Base-by-base conservation (phyloP, 202 grass and related monocot species). In the Setaria italica region DNA sequence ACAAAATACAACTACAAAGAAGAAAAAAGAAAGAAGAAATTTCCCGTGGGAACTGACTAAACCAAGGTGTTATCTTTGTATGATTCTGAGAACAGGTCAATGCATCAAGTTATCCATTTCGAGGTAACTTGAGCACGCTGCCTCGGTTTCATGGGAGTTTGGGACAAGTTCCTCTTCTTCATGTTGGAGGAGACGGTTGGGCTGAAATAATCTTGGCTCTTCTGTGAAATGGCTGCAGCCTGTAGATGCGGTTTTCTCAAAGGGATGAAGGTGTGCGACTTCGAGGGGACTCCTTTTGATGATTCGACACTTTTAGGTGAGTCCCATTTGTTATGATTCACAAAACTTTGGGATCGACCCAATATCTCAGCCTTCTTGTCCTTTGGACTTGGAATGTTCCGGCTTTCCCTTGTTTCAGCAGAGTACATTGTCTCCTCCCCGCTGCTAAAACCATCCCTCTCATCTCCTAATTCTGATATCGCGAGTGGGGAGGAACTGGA, bases 391-490 rank as follows among this genome's bases (percentile, higher is more conserved):
- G 89, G 94, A 79, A 93, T 89, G 74, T 95, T 95, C 87, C 94
- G 51, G 87, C 94, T 95, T 86, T 95, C 94, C 89, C 88, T 93
- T 76, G 94, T 95, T 87, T 95, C 94, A 45, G 91, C 91, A 0
- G 94, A 95, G 82, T 95, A 91, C 91, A 95, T 95, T 30, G 94
- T 93, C 73, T 91, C 89, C 80, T 95, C 94, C 13, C 91, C 94
- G 25, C 89, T 88, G 85, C 86, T 91, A 85, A 93, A 93, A 45
- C 89, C 89, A 1, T 79, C 81, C 77, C 65, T 90, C 35, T 74
- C 80, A 64, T 88, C 76, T 81, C 77, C 87, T 72, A 92, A 65
- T 39, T 90, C 81, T 7, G 90, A 87, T 49, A 84, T 62, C 19
- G 67, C 84, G 45, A 77, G 67, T 57, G 91, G 91, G 78, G 94